These are phyloP conservation scores for Clavispora asparagi DNA, from an alignment of 805 yeast species.

Conservation along the genomic window DNA sequence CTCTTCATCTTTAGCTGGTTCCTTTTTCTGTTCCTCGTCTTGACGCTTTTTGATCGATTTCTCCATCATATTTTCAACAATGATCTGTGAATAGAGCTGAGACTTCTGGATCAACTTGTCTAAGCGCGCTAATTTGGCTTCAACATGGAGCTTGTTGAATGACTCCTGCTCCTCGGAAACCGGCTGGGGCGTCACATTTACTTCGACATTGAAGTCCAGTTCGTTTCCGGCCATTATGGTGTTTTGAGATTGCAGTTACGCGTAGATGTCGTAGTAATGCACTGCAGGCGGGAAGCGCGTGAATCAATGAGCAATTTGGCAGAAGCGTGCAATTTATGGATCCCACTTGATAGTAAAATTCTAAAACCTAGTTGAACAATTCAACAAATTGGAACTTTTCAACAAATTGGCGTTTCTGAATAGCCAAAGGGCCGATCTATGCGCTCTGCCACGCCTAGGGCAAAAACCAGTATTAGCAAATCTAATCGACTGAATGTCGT, in stretches of 20 bases:
- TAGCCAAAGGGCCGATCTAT: too few relatives aligned
- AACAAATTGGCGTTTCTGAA: too few relatives aligned
- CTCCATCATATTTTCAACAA: slow-evolving; percentile 69
- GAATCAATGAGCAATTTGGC: too few relatives aligned
- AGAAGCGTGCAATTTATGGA: too few relatives aligned
- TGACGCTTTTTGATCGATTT: slow-evolving; percentile 29
- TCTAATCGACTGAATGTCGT: too few relatives aligned
- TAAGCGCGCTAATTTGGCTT: slow-evolving; percentile 58
- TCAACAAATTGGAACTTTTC: too few relatives aligned
- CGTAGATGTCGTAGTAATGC: not conserved
- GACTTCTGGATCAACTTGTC: slow-evolving; percentile 80
- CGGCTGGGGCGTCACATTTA: not conserved
- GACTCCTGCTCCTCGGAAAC: slow-evolving; percentile 27
- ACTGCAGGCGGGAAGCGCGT: not conserved
- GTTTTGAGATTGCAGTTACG: too few relatives aligned
- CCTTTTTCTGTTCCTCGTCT: slow-evolving; percentile 7
- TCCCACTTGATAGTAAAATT: too few relatives aligned
- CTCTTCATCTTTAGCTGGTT: slow-evolving; percentile 1
- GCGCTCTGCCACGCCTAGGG: too few relatives aligned
- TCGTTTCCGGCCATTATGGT: not conserved
- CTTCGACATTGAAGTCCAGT: not conserved
- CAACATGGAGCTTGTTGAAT: slow-evolving; percentile 44
- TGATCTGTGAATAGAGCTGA: slow-evolving; percentile 80
- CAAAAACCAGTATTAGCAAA: too few relatives aligned
- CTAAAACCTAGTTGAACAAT: too few relatives aligned